phyloP scores from a whole-genome alignment of 192 early-diverging fungal genomes.

The Podila verticillata region DNA sequence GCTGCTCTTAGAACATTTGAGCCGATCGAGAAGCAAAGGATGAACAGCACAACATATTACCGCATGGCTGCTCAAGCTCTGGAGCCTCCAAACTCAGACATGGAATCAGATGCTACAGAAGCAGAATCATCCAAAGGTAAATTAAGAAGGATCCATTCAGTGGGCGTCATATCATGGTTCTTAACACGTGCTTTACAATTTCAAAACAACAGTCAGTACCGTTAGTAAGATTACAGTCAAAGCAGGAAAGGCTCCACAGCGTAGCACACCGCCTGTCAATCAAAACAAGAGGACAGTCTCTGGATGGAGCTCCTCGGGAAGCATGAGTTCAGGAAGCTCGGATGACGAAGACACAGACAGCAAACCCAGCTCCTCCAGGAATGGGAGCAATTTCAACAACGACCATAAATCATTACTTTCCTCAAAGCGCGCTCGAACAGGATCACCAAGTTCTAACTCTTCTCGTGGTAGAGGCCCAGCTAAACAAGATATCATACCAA shows the following conservation, averaged over 20 bases:
- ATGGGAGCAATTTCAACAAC: background rate
- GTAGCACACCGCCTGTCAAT: background rate
- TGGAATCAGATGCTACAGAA: background rate
- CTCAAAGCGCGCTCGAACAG: constrained; percentile 30
- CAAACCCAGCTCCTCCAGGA: background rate
- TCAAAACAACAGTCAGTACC: too few species aligned
- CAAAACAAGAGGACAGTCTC: background rate
- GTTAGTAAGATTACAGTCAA: too few species aligned
- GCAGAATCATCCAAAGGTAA: background rate
- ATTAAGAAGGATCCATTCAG: too few species aligned
- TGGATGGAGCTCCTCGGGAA: constrained; percentile 25
- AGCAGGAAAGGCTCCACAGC: too few species aligned
- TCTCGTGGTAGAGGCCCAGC: background rate
- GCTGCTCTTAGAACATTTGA: constrained; percentile 38
- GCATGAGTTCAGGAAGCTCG: constrained; percentile 34
- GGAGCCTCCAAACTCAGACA: constrained; percentile 23
- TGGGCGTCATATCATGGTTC: background rate
- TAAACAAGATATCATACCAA: constrained; percentile 11
- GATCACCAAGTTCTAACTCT: constrained; percentile 14
- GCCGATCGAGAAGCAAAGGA: constrained; percentile 40
- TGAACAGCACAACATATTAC: constrained; percentile 43
- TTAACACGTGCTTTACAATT: too few species aligned
- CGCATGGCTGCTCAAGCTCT: constrained; percentile 32
- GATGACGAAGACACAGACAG: constrained; percentile 19
- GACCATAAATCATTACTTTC: constrained; percentile 1